Evolutionary conservation across 2,329 filamentous ascomycete species (phyloP).

Genomic region (Teratosphaeria zuluensis): DNA sequence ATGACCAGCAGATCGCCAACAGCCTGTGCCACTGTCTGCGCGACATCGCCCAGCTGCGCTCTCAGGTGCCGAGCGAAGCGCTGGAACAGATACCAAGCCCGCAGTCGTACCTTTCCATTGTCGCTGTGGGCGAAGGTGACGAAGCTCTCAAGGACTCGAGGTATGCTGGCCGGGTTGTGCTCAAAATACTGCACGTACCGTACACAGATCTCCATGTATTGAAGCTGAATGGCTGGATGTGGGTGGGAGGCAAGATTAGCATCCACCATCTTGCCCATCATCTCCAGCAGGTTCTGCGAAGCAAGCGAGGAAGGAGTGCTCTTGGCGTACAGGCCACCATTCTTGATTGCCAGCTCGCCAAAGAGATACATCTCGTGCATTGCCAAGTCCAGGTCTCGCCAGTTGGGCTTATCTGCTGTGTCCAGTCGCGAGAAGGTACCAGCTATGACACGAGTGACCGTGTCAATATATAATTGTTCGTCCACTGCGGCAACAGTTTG

Average conservation of each 20-base stretch:
- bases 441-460: conserved; percentile 77
- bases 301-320: conserved; percentile 70
- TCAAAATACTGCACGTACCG: conserved; percentile 92
- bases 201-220: conserved; percentile 98
- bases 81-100: conserved; percentile 96
- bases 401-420: conserved; percentile 70
- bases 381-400: conserved; percentile 89
- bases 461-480: conserved; percentile 78
- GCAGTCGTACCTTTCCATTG: conserved; percentile 74
- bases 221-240: conserved; percentile 83
- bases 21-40: conserved; percentile 83
- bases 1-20: conserved; percentile 82
- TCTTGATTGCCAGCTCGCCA: conserved; percentile 84
- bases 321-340: conserved; percentile 78
- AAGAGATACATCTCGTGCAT: conserved; percentile 93
- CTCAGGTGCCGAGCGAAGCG: conserved; percentile 84
- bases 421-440: conserved; percentile 76
- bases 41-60: conserved; percentile 74
- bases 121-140: conserved; percentile 82
- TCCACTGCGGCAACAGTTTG: conserved; percentile 87
- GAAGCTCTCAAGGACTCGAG: conserved; percentile 81
- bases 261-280: conserved; percentile 94
- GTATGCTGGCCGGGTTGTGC: conserved; percentile 68
- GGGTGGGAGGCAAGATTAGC: conserved; percentile 78
- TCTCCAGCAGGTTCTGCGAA: conserved; percentile 70